Evolutionary conservation across 371 early-diverging fungal genomes (phyloP).

Genomic region (Mucor circinelloides): DNA sequence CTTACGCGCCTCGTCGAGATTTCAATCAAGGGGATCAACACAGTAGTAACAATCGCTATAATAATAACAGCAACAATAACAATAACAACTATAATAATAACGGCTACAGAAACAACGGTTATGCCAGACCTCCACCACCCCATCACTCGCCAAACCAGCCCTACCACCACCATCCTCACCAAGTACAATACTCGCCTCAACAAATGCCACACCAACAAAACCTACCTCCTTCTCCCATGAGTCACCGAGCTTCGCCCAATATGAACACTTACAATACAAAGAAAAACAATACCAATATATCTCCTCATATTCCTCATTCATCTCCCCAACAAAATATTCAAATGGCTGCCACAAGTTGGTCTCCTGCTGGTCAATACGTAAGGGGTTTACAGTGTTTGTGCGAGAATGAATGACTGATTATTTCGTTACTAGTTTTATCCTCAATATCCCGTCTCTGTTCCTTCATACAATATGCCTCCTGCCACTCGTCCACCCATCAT

Average conservation of each 20-base stretch:
- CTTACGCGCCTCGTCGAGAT: constrained; percentile 32
- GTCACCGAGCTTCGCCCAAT: constrained; percentile 30
- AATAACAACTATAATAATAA: constrained; percentile 3
- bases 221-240: constrained; percentile 37
- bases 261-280: constrained; percentile 10
- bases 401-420: not conserved
- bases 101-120: not conserved
- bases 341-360: constrained; percentile 5
- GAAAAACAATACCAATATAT: constrained; percentile 14
- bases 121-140: constrained; percentile 11
- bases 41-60: constrained; percentile 7
- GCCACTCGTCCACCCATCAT: constrained; percentile 33
- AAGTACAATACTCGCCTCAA: constrained; percentile 20
- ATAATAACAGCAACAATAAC: constrained; percentile 17
- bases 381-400: not conserved
- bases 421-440: constrained; percentile 13
- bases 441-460: constrained; percentile 19
- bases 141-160: constrained; percentile 14
- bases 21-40: constrained; percentile 20
- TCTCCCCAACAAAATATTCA: constrained; percentile 36
- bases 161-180: constrained; percentile 15
- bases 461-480: constrained; percentile 1
- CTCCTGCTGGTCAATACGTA: constrained; percentile 32
- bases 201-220: constrained; percentile 23
- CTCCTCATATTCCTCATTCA: constrained; percentile 26